Evolutionary conservation across 495 filamentous ascomycete genomes (phyloP).

Genomic region (Darksidea phi): DNA sequence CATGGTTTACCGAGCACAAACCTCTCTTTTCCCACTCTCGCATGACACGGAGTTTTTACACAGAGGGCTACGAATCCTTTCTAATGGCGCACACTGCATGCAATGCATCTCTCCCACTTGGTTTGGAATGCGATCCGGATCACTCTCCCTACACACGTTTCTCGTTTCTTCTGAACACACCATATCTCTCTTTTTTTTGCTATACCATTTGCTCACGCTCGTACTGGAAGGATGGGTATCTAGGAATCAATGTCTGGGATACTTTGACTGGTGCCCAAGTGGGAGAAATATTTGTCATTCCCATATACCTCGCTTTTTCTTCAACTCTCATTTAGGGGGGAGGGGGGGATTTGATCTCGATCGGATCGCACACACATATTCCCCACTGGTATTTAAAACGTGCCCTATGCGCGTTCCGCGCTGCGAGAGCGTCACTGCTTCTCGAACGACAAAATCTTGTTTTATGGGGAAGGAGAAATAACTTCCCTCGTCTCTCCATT

Average conservation of each 20-base stretch:
- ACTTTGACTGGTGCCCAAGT: slow-evolving; percentile 15
- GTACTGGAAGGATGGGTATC: slow-evolving; percentile 22
- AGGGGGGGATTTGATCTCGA: background rate
- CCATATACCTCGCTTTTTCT: background rate
- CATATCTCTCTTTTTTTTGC: slow-evolving; percentile 1
- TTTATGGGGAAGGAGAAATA: no score
- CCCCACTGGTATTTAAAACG: no score
- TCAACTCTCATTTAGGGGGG: background rate
- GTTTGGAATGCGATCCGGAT: slow-evolving; percentile 8
- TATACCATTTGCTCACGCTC: background rate
- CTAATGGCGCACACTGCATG: slow-evolving; percentile 34
- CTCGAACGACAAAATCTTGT: no score
- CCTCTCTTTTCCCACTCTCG: slow-evolving; percentile 14
- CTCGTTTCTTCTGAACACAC: background rate
- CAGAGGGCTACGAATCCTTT: slow-evolving; percentile 33
- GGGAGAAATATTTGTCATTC: background rate
- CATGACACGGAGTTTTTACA: slow-evolving; percentile 30
- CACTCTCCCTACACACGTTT: slow-evolving; percentile 5
- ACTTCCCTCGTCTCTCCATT: no score
- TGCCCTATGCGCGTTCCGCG: no score
- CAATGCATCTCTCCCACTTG: slow-evolving; percentile 18
- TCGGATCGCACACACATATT: no score
- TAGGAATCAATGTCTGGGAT: slow-evolving; percentile 17
- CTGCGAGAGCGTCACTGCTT: no score
- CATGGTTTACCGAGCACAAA: slow-evolving; percentile 25